These are phyloP conservation scores for Colletotrichum tropicicola DNA, from an alignment of 2,329 filamentous ascomycete species.

Conservation along the genomic window DNA sequence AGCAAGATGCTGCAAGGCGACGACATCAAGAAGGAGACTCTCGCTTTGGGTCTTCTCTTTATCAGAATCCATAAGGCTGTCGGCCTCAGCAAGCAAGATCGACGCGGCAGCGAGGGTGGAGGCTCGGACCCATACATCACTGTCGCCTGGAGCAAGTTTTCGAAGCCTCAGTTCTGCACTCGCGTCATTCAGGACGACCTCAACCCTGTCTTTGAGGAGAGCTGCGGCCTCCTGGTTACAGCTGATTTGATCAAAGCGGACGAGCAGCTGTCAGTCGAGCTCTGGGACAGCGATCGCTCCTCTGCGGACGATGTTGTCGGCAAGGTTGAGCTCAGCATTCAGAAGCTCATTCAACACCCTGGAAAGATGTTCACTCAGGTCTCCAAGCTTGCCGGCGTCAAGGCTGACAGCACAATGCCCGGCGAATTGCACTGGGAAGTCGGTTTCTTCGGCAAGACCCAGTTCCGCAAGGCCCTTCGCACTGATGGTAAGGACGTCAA, in stretches of 20 bases:
- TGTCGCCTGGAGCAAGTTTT: constrained; percentile 93
- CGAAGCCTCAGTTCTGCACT: constrained; percentile 97
- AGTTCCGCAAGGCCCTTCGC: constrained; percentile 83
- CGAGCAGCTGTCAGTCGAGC: constrained; percentile 90
- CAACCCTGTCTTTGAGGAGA: constrained; percentile 93
- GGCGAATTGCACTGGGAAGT: constrained; percentile 96
- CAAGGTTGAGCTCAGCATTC: constrained; percentile 92
- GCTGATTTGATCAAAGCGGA: constrained; percentile 91
- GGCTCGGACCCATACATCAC: constrained; percentile 97
- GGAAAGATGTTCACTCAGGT: constrained; percentile 92
- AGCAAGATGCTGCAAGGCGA: constrained; percentile 92
- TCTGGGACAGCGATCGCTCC: constrained; percentile 95
- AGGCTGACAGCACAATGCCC: constrained; percentile 88
- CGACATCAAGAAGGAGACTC: constrained; percentile 87
- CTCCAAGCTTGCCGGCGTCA: constrained; percentile 83
- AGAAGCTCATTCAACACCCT: constrained; percentile 93
- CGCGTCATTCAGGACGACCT: constrained; percentile 94
- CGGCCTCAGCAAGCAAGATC: constrained; percentile 91
- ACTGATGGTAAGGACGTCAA: constrained; percentile 87
- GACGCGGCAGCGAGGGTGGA: constrained; percentile 81
- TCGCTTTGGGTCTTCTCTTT: constrained; percentile 89
- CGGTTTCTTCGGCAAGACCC: constrained; percentile 91
- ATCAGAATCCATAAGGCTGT: constrained; percentile 89
- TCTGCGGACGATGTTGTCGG: constrained; percentile 95
- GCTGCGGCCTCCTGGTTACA: constrained; percentile 84